Conservation (phyloP, 352 stramenopile genomes). For the Globisporangium yorkense region DNA sequence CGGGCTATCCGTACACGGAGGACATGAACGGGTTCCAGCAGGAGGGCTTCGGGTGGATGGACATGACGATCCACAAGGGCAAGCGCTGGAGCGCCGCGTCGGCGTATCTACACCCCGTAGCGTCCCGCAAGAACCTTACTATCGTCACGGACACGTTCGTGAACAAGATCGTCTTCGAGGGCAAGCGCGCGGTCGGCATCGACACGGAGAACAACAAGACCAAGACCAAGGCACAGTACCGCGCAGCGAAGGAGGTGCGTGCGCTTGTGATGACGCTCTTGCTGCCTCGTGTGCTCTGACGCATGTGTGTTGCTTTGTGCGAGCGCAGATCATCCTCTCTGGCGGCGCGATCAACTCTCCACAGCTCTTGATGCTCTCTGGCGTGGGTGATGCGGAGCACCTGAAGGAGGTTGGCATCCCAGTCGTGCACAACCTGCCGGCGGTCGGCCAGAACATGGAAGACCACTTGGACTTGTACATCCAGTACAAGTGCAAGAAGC, state of each 20-base stretch:
- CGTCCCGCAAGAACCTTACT: constrained; percentile 62
- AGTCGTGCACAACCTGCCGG: constrained; percentile 67
- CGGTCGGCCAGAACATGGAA: constrained; percentile 86
- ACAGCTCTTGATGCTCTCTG: constrained; percentile 85
- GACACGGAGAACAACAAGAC: constrained; percentile 60
- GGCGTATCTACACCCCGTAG: constrained; percentile 69
- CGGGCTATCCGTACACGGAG: constrained; percentile 82
- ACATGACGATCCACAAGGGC: constrained; percentile 83
- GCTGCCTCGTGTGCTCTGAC: not conserved
- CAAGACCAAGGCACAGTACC: constrained; percentile 40
- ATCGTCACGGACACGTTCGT: constrained; percentile 81
- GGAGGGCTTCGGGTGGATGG: constrained; percentile 89
- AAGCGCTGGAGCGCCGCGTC: constrained; percentile 72
- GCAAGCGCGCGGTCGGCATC: constrained; percentile 71
- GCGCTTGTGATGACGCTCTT: not conserved
- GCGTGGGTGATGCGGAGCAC: constrained; percentile 71
- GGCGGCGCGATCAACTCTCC: constrained; percentile 87
- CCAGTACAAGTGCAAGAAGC: constrained; percentile 86
- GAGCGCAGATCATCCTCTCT: constrained; percentile 63
- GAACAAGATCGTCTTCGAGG: constrained; percentile 80
- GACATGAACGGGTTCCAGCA: constrained; percentile 90
- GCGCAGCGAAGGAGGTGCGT: constrained; percentile 66
- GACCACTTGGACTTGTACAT: constrained; percentile 88
- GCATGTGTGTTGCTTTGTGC: not conserved
- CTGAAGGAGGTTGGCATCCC: constrained; percentile 71